Evolutionary conservation across 495 filamentous ascomycete species (phyloP), one percentile per base, ranked within the genome.

Genomic region (Penicillium chermesinum): DNA sequence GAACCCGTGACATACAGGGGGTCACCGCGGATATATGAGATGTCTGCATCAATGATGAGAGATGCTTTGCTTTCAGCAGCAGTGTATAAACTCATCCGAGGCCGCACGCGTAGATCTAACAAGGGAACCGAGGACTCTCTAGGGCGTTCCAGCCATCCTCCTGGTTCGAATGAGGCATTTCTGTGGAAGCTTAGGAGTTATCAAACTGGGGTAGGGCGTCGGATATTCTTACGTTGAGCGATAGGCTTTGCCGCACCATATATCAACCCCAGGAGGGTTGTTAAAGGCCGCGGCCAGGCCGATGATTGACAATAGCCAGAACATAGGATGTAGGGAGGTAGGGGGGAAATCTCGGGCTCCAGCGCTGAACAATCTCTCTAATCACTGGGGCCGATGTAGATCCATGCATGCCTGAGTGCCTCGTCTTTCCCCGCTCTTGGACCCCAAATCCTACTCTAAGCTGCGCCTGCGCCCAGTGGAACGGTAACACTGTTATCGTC

Each of bases 191-290:
- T n/a, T n/a, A n/a, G n/a, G n/a, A n/a, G n/a, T n/a, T n/a, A n/a
- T n/a, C n/a, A n/a, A n/a, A n/a, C n/a, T n/a, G n/a, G n/a, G n/a
- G n/a, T n/a, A n/a, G n/a, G n/a, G n/a, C n/a, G n/a, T 27, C 2
- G 22, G 18, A 16, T 6, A 43, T 18, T 12, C 64, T 50, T 38
- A 81, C 63, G 69, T 74, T 7, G 72, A 38, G 36, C 71, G 47
- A 54, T 83, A 83, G 0, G 79, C 79, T 50, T 81, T 83, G 4
- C 79, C 79, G 50, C 79, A 83, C 79, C 79, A 83, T n/a, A 54
- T 64, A 38, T 65, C 54, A 12, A 66, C 59, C 5, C 57, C 59
- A 21, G 59, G 48, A 12, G 59, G 59, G 25, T 65, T 62, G 45
- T 62, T 60, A 20, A 62, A 62, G 35, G 54, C 57, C 10, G 42